A percentile compares a stretch with the other conserved stretches of the same genome.
phyloP scores from a whole-genome alignment of 2,329 filamentous ascomycete genomes.

The Balansia obtecta region DNA sequence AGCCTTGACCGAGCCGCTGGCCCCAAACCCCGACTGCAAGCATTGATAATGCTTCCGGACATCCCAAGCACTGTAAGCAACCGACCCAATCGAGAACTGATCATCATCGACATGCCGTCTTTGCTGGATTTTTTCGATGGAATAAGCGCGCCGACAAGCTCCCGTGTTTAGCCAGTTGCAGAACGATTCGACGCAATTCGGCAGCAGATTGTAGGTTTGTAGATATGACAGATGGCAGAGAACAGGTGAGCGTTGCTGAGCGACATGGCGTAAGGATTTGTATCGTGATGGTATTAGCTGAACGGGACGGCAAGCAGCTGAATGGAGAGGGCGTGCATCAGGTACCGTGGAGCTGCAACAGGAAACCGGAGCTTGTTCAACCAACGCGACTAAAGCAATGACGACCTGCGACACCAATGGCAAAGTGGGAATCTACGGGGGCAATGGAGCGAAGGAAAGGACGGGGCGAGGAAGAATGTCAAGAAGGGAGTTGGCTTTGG shows the following conservation, averaged over 20 bases:
- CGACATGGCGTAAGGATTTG: background rate
- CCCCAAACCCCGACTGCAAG: background rate
- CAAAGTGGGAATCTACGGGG: slow-evolving; percentile 1
- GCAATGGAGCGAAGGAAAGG: slow-evolving; percentile 1
- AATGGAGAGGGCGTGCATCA: no score
- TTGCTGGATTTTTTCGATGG: background rate
- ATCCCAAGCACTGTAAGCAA: background rate
- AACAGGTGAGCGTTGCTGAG: background rate
- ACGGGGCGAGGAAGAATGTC: background rate
- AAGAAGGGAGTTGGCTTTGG: background rate
- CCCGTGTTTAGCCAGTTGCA: background rate
- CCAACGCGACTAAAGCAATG: background rate
- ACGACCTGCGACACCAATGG: background rate
- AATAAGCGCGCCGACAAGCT: background rate
- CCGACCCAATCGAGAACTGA: no score
- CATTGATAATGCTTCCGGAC: background rate
- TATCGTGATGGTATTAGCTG: no score
- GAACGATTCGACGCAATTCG: background rate
- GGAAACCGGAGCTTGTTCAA: background rate
- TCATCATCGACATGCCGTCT: background rate
- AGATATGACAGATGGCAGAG: background rate
- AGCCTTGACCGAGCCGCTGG: background rate
- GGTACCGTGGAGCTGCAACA: no score
- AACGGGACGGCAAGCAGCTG: no score
- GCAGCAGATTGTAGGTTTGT: background rate